Conservation (phyloP, 306 rosid species). For the Cotoneaster glaucophyllus region DNA sequence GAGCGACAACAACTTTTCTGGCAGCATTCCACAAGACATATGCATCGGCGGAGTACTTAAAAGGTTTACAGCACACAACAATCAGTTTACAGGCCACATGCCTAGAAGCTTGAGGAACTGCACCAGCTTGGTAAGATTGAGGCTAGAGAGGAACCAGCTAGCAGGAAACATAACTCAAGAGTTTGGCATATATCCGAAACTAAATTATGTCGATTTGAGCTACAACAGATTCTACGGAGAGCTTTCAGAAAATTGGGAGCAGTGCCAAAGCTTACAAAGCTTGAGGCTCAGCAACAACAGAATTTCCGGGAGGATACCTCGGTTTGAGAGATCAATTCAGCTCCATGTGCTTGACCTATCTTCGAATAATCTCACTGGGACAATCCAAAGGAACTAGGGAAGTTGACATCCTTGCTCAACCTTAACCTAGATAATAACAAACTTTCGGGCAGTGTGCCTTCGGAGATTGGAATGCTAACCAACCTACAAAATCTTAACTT, state of each 20-base stretch:
- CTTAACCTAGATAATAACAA: slow-evolving; percentile 7
- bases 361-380: slow-evolving; percentile 21
- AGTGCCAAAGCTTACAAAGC: slow-evolving; percentile 2
- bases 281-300: slow-evolving; percentile 8
- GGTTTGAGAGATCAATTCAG: background rate
- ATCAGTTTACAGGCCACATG: slow-evolving; percentile 3
- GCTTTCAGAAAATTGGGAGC: slow-evolving; percentile 4
- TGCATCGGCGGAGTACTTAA: background rate
- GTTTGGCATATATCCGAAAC: slow-evolving; percentile 30
- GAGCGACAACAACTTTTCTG: background rate
- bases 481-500: slow-evolving; percentile 6
- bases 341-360: slow-evolving; percentile 21
- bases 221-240: slow-evolving; percentile 10
- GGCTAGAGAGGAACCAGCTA: slow-evolving; percentile 20
- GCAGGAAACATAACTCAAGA: slow-evolving; percentile 26
- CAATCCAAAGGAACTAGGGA: slow-evolving; percentile 31
- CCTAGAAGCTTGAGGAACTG: slow-evolving; percentile 20
- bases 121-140: slow-evolving; percentile 20
- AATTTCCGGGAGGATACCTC: slow-evolving; percentile 10
- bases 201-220: slow-evolving; percentile 18
- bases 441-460: background rate
- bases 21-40: background rate
- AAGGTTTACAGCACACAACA: background rate
- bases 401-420: background rate
- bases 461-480: slow-evolving; percentile 4